A percentile compares a stretch with the other conserved stretches of the same genome.
These are phyloP conservation scores for Oryza punctata DNA, from an alignment of 176 grass and related monocot species.

Conservation along the genomic window DNA sequence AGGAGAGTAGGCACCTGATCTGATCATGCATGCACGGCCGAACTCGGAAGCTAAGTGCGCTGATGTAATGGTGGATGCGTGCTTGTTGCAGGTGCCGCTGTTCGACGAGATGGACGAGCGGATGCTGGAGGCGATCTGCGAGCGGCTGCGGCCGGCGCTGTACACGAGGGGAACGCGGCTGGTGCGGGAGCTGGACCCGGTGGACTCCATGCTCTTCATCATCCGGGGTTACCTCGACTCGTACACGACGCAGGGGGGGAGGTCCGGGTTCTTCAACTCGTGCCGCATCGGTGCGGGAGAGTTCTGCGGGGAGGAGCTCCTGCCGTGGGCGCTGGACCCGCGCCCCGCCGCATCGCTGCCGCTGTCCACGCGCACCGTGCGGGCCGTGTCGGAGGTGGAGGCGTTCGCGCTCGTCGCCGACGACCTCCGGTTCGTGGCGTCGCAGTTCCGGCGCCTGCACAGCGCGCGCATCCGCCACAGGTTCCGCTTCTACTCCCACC, in stretches of 20 bases:
- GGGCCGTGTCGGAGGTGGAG: constrained; percentile 86
- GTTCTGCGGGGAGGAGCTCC: constrained; percentile 98
- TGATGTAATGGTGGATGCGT: neutral
- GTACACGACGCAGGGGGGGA: constrained; percentile 81
- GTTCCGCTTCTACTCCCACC: constrained; percentile 92
- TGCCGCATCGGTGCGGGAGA: constrained; percentile 84
- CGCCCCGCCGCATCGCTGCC: constrained; percentile 55
- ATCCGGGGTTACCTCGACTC: constrained; percentile 92
- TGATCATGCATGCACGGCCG: too few relatives aligned
- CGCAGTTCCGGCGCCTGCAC: constrained; percentile 80
- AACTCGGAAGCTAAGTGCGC: neutral
- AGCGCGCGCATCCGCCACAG: constrained; percentile 79
- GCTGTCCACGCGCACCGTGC: constrained; percentile 82
- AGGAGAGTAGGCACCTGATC: constrained; percentile 43
- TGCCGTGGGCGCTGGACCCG: constrained; percentile 93
- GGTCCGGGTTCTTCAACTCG: constrained; percentile 89
- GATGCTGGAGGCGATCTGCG: constrained; percentile 98
- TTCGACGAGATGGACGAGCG: constrained; percentile 99
- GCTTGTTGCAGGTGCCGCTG: constrained; percentile 55
- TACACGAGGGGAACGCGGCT: constrained; percentile 75
- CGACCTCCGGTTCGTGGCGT: constrained; percentile 81
- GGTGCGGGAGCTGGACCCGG: constrained; percentile 85
- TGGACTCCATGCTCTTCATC: constrained; percentile 91
- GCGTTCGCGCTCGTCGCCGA: constrained; percentile 90
- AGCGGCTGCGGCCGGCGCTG: constrained; percentile 81